A percentile compares a stretch with the other conserved stretches of the same genome.
phyloP scores from a whole-genome alignment of 2,329 filamentous ascomycete genomes.

The Harringtonia aguacate region DNA sequence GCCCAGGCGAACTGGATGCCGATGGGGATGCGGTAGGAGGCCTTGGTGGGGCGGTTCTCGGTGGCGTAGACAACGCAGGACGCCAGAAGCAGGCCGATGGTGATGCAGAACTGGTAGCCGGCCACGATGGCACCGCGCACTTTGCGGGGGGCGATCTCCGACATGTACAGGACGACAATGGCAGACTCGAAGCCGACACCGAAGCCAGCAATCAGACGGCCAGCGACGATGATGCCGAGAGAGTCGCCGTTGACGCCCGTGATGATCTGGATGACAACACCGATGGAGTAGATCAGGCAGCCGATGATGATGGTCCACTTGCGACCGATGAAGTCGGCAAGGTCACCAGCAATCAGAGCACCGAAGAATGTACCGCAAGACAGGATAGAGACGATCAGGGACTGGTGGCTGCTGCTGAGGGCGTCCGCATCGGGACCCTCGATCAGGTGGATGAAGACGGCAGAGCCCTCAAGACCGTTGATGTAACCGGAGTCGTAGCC shows the following conservation, averaged over 20 bases:
- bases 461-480: constrained; percentile 48
- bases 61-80: constrained; percentile 58
- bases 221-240: constrained; percentile 55
- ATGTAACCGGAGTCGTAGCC: constrained; percentile 73
- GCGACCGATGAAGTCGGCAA: constrained; percentile 66
- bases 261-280: constrained; percentile 56
- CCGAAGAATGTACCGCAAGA: constrained; percentile 72
- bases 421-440: constrained; percentile 25
- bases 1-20: constrained; percentile 73
- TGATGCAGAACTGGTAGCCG: constrained; percentile 65
- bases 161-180: constrained; percentile 80
- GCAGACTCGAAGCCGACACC: constrained; percentile 75
- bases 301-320: constrained; percentile 62
- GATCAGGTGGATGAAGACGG: constrained; percentile 41
- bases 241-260: constrained; percentile 33
- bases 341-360: constrained; percentile 64
- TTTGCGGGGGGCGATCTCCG: constrained; percentile 63
- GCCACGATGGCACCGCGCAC: constrained; percentile 43
- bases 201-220: constrained; percentile 64
- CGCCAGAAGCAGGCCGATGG: constrained; percentile 52
- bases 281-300: constrained; percentile 60
- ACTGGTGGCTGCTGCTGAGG: constrained; percentile 32
- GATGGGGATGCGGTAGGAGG: constrained; percentile 73
- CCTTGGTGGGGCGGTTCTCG: constrained; percentile 47
- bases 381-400: constrained; percentile 63